These are phyloP conservation scores for Apiospora sp. DNA, from an alignment of 2,329 filamentous ascomycete genomes.

Conservation along the genomic window DNA sequence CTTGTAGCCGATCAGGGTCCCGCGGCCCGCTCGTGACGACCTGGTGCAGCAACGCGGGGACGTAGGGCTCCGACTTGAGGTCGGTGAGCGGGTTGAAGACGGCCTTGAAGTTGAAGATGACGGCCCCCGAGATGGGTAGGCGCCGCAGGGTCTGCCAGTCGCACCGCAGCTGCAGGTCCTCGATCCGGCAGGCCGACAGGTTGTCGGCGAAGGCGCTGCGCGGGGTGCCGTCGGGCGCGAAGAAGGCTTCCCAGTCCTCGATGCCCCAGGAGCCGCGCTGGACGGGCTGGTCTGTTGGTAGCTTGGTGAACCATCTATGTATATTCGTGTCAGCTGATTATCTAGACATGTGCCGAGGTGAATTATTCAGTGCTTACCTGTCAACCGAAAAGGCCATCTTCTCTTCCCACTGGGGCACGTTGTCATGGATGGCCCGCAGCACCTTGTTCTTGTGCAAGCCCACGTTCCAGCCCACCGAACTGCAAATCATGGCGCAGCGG, in stretches of 20 bases:
- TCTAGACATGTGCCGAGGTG: background rate
- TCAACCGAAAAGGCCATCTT: constrained; percentile 93
- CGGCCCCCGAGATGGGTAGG: constrained; percentile 75
- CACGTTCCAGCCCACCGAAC: constrained; percentile 81
- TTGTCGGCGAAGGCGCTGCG: constrained; percentile 27
- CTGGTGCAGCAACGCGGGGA: constrained; percentile 56
- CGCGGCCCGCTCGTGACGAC: constrained; percentile 20
- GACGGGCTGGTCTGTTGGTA: constrained; percentile 77
- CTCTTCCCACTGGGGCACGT: constrained; percentile 83
- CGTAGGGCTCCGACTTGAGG: constrained; percentile 74
- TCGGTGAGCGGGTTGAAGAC: constrained; percentile 78
- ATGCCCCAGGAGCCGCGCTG: constrained; percentile 87
- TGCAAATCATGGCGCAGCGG: constrained; percentile 80
- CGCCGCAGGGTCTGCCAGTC: constrained; percentile 90
- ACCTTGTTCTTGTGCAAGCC: constrained; percentile 66
- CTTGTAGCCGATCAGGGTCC: constrained; percentile 28
- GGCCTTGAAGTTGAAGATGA: constrained; percentile 91
- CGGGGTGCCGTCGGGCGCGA: constrained; percentile 61
- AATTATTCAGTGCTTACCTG: constrained; percentile 60
- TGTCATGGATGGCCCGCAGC: constrained; percentile 74
- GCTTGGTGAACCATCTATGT: constrained; percentile 78
- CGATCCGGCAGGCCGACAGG: constrained; percentile 55
- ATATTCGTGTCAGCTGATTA: background rate
- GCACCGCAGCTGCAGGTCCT: constrained; percentile 74
- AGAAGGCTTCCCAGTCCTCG: constrained; percentile 70